A percentile compares a stretch with the other conserved stretches of the same genome.
These are phyloP conservation scores for Medicago lupulina DNA, from an alignment of 306 rosid genomes.

Conservation along the genomic window DNA sequence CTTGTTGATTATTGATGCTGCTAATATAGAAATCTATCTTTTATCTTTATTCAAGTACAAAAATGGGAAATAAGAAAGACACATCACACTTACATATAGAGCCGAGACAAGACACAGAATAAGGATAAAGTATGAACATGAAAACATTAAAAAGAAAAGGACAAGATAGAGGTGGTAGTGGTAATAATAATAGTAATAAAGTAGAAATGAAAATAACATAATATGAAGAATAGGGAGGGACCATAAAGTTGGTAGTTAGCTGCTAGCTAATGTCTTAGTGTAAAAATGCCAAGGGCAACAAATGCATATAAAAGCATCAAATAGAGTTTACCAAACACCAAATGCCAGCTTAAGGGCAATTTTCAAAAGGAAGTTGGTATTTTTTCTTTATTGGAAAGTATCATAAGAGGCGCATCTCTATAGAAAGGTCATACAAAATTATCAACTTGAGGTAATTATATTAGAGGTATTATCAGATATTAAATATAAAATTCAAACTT, in stretches of 20 bases:
- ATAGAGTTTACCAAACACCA: background rate
- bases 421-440: no score
- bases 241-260: constrained; percentile 28
- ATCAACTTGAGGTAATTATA: no score
- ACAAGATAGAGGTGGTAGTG: background rate
- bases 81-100: background rate
- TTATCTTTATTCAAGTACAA: background rate
- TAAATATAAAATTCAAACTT: no score
- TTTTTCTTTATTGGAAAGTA: background rate
- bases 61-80: background rate
- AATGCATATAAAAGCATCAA: background rate
- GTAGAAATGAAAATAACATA: background rate
- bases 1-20: no score
- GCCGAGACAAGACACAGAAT: background rate
- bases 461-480: no score
- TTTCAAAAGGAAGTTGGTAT: background rate
- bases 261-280: background rate
- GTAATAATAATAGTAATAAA: background rate
- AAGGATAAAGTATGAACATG: constrained; percentile 7
- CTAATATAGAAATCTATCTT: no score
- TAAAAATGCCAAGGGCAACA: background rate
- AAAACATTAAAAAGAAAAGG: background rate
- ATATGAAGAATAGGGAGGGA: background rate
- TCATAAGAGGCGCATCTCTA: no score
- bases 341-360: background rate